These are phyloP conservation scores for Maudiozyma pseudohumilis DNA, from an alignment of 805 yeast genomes.

Conservation along the genomic window DNA sequence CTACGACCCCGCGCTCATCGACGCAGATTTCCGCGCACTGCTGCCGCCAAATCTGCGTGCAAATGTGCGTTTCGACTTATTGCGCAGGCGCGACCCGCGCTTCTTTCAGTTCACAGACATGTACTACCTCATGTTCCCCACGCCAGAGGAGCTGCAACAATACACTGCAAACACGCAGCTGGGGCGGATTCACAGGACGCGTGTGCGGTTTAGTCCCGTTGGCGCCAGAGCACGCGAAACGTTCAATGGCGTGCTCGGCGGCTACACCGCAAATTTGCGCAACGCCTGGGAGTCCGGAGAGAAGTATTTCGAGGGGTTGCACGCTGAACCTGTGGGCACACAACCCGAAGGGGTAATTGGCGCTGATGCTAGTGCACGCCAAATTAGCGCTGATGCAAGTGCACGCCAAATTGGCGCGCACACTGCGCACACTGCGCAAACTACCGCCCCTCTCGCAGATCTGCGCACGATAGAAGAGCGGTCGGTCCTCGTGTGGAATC, in stretches of 20 bases:
- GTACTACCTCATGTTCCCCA: slow-evolving; percentile 18
- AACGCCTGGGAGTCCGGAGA: slow-evolving; percentile 17
- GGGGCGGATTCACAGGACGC: slow-evolving; percentile 14
- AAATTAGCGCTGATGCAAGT: too few relatives aligned
- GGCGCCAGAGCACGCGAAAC: background rate
- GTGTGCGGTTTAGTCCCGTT: slow-evolving; percentile 11
- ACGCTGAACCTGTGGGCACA: background rate
- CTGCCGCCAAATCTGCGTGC: slow-evolving; percentile 8
- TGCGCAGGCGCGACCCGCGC: slow-evolving; percentile 22
- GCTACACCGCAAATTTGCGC: slow-evolving; percentile 10
- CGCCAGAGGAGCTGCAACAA: slow-evolving; percentile 9
- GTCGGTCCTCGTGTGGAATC: slow-evolving; percentile 24
- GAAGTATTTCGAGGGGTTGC: slow-evolving; percentile 7
- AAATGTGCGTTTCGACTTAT: slow-evolving; percentile 8
- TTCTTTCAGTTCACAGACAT: slow-evolving; percentile 24
- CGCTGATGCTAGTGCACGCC: too few relatives aligned
- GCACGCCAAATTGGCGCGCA: too few relatives aligned
- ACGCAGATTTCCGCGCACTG: slow-evolving; percentile 13
- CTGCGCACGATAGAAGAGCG: slow-evolving; percentile 13
- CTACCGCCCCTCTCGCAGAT: too few relatives aligned
- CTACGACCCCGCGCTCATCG: slow-evolving; percentile 18
- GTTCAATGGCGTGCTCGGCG: background rate
- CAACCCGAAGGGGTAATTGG: too few relatives aligned
- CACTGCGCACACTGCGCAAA: too few relatives aligned
- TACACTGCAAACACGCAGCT: slow-evolving; percentile 10